A percentile compares a stretch with the other conserved stretches of the same genome.
Evolutionary conservation across 2,329 filamentous ascomycete species (phyloP).

Genomic region (Ceratocystis diversiconidia): DNA sequence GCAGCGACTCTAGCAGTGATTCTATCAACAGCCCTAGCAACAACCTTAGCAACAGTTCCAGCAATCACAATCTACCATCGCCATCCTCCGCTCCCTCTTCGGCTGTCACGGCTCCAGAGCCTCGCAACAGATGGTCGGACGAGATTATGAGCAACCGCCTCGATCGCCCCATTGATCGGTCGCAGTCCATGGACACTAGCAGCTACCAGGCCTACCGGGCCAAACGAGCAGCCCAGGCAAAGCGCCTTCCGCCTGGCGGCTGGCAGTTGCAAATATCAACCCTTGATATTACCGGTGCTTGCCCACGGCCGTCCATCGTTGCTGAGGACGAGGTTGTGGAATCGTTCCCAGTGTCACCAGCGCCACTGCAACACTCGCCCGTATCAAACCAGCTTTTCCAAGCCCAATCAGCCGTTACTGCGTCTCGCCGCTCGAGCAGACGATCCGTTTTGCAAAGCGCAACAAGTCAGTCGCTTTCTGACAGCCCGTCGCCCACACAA

Average conservation of each 20-base stretch:
- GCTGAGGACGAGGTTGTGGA: conserved; percentile 13
- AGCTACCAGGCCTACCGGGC: not conserved
- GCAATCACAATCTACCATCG: not conserved
- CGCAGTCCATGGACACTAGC: not conserved
- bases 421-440: not conserved
- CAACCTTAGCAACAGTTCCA: too few relatives aligned
- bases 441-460: not conserved
- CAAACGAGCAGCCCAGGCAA: conserved; percentile 4
- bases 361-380: not conserved
- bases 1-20: too few relatives aligned
- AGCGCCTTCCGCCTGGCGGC: conserved; percentile 6
- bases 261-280: conserved; percentile 17
- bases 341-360: not conserved
- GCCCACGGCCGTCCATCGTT: conserved; percentile 10
- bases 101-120: not conserved
- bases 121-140: conserved; percentile 4
- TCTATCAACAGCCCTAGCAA: too few relatives aligned
- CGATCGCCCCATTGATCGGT: not conserved
- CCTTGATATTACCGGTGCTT: conserved; percentile 15
- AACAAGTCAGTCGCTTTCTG: not conserved
- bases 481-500: not conserved
- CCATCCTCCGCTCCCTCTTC: not conserved
- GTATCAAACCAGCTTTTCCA: not conserved
- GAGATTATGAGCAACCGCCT: not conserved
- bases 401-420: not conserved